These are phyloP conservation scores for Paramecium pentaurelia DNA, from an alignment of 73 alveolate genomes.

Conservation along the genomic window DNA sequence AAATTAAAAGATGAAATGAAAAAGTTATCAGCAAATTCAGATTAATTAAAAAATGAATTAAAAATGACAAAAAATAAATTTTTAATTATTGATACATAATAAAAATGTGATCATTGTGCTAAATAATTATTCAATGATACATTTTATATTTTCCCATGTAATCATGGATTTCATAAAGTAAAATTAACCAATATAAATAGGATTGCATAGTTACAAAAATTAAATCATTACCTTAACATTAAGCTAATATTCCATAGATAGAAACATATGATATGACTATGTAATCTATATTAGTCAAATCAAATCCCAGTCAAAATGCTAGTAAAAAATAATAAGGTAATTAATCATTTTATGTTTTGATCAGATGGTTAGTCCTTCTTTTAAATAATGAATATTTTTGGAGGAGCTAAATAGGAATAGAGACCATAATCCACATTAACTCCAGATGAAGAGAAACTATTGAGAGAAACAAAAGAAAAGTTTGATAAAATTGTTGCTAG, in stretches of 20 bases:
- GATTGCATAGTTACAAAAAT: conserved; percentile 68
- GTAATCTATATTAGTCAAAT: conserved; percentile 32
- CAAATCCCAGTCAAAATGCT: not conserved
- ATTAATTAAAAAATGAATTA: conserved; percentile 85
- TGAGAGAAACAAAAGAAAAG: conserved; percentile 56
- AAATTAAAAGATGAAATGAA: conserved; percentile 85
- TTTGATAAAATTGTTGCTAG: conserved; percentile 53
- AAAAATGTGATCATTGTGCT: conserved; percentile 80
- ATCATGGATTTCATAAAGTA: conserved; percentile 91
- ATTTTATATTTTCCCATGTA: conserved; percentile 88
- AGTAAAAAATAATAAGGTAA: conserved; percentile 48
- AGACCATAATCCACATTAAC: conserved; percentile 30
- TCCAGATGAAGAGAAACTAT: conserved; percentile 44
- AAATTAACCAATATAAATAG: not conserved
- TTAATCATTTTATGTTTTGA: not conserved
- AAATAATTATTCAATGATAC: conserved; percentile 68
- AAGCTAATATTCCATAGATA: conserved; percentile 5
- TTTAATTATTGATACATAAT: conserved; percentile 78
- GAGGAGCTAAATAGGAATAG: conserved; percentile 37
- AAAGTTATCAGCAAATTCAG: conserved; percentile 89
- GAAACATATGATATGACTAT: conserved; percentile 36
- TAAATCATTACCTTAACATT: conserved; percentile 31
- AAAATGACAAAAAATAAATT: conserved; percentile 87
- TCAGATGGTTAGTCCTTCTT: conserved; percentile 38
- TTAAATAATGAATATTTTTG: conserved; percentile 19